Base-by-base conservation (phyloP, 352 stramenopile genomes). In the Globisporangium carolinianum region DNA sequence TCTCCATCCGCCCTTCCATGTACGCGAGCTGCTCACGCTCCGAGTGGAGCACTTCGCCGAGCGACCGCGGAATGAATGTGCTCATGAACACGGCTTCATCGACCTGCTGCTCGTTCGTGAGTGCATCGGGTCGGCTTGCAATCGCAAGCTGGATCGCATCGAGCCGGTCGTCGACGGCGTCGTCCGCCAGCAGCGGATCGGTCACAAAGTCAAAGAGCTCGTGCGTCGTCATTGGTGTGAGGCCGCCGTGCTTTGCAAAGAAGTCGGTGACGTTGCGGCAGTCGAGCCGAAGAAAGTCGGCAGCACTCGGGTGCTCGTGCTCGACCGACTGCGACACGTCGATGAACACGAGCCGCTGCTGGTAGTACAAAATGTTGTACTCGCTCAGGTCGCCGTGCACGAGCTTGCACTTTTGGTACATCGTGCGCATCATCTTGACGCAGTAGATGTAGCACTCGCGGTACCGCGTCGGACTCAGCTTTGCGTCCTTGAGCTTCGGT, bases 151-250 rank as follows among this genome's bases (percentile, higher is more conserved):
- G 96, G 48, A 98, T 87, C 3, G 61, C 62, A 53, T 98, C 93
- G n/a, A 98, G 66, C 48, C 87, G 81, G 14, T 76, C 76, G 53
- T 96, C 81, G 45, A 98, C 77, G 10, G 80, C 69, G 41, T 97
- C 86, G 11, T 92, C 78, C 0, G 67, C 57, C 39, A 94, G 69
- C 42, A 61, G 60, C 17, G 65, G 80, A 48, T 94, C 76, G 15
- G 89, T 98, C 10, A 99, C 86, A 66, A 98, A 98, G 58, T 99
- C 95, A 67, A 98, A 98, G 4, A 99, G 73, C 61, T 98, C 94
- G 48, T 96, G 79, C 18, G 87, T 98, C 3, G 82, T 95, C 91
- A 98, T 98, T 35, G 96, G 86, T 66, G 92, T 91, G 4, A 98
- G 63, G 9, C 76, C 77, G 14, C 79, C 80, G 54, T 95, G 88